Evolutionary conservation across 129 eudicot genomes (phyloP).

Genomic region (Smallanthus sonchifolius): DNA sequence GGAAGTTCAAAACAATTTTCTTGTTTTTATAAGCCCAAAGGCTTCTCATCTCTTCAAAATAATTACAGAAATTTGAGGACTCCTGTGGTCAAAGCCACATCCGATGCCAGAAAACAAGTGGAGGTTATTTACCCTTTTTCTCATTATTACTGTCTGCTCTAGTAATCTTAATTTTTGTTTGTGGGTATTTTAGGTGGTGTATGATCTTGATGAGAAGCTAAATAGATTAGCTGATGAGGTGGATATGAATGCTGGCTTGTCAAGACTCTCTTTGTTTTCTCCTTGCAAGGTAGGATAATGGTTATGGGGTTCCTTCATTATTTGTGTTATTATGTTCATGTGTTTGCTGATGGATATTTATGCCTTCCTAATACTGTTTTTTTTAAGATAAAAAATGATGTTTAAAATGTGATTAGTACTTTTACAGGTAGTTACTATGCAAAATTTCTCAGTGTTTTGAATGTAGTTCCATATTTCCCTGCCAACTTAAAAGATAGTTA

Average conservation of each 20-base stretch:
- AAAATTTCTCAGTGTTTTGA: background rate
- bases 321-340: background rate
- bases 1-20: constrained; percentile 3
- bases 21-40: constrained; percentile 25
- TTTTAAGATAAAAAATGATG: background rate
- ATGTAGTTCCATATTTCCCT: background rate
- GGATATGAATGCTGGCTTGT: constrained; percentile 76
- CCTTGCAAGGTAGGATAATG: constrained; percentile 84
- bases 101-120: constrained; percentile 61
- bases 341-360: constrained; percentile 7
- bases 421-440: background rate
- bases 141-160: background rate
- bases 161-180: background rate
- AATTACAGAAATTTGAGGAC: constrained; percentile 24
- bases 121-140: constrained; percentile 52
- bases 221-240: constrained; percentile 87
- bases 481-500: background rate
- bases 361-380: background rate
- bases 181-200: constrained; percentile 51
- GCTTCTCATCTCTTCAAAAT: constrained; percentile 21
- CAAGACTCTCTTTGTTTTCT: constrained; percentile 84
- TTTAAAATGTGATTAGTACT: background rate
- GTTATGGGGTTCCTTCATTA: background rate
- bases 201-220: constrained; percentile 69
- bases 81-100: constrained; percentile 47